Percentiles rank a stretch among this genome's conserved stretches.
These are phyloP conservation scores for Plasmodium reichenowi DNA, from an alignment of 169 alveolate species.

Conservation along the genomic window DNA sequence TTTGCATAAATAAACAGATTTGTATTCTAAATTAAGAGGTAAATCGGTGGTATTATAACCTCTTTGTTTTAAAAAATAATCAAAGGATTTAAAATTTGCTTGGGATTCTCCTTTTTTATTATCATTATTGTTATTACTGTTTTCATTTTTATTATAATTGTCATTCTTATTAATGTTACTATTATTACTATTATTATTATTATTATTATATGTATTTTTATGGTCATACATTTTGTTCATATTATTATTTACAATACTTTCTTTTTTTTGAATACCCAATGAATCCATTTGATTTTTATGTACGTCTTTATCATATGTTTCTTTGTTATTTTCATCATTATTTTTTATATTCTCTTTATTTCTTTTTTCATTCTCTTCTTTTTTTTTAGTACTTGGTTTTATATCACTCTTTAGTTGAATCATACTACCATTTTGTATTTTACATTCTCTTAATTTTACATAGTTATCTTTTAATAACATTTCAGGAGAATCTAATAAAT, in stretches of 20 bases:
- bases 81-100: conserved; percentile 89
- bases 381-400: conserved; percentile 20
- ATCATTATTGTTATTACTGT: no score
- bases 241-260: not conserved
- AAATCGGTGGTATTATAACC: conserved; percentile 85
- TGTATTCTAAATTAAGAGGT: conserved; percentile 77
- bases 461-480: not conserved
- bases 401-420: conserved; percentile 29
- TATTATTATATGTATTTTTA: not conserved
- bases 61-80: conserved; percentile 85
- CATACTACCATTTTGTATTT: conserved; percentile 33
- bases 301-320: not conserved
- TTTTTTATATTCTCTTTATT: not conserved
- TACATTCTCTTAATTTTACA: not conserved
- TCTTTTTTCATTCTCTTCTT: not conserved
- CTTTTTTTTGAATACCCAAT: not conserved
- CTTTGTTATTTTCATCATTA: not conserved
- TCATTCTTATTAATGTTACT: not conserved
- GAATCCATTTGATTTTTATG: not conserved
- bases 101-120: conserved; percentile 3
- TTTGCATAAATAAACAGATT: conserved; percentile 22
- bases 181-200: not conserved
- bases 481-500: conserved; percentile 7
- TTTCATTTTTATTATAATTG: not conserved
- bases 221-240: not conserved